phyloP scores from a whole-genome alignment of 768 basidiomycete genomes.

The Pisolithus orientalis region DNA sequence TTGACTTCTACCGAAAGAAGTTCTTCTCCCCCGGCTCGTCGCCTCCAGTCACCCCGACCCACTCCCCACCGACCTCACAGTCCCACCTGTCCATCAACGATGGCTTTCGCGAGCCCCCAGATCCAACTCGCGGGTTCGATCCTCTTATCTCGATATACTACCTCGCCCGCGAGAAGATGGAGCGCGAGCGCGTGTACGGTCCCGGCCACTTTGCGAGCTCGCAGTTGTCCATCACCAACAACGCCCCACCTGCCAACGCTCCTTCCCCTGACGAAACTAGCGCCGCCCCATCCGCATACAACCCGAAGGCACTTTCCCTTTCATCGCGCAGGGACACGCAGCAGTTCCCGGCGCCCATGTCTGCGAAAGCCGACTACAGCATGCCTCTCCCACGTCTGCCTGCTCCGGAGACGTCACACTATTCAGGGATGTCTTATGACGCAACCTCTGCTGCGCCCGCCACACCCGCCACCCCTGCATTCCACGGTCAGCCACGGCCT shows the following conservation, averaged over 20 bases:
- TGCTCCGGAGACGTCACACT: slow-evolving; percentile 75
- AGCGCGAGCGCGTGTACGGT: slow-evolving; percentile 90
- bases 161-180: slow-evolving; percentile 91
- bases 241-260: slow-evolving; percentile 16
- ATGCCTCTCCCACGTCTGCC: slow-evolving; percentile 81
- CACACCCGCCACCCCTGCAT: slow-evolving; percentile 54
- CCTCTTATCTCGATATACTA: slow-evolving; percentile 95
- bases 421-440: slow-evolving; percentile 79
- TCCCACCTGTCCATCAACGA: slow-evolving; percentile 48
- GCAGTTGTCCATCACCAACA: slow-evolving; percentile 56
- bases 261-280: slow-evolving; percentile 13
- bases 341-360: slow-evolving; percentile 19
- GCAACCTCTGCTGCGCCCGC: slow-evolving; percentile 32
- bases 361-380: slow-evolving; percentile 61
- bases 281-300: slow-evolving; percentile 9
- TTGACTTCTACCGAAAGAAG: slow-evolving; percentile 91
- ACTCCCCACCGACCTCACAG: slow-evolving; percentile 57
- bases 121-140: slow-evolving; percentile 92
- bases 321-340: slow-evolving; percentile 27
- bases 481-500: slow-evolving; percentile 58
- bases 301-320: slow-evolving; percentile 26
- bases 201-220: slow-evolving; percentile 92
- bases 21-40: slow-evolving; percentile 57
- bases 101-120: slow-evolving; percentile 46
- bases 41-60: slow-evolving; percentile 46